phyloP scores from a whole-genome alignment of 768 basidiomycete species.

The Tulasnella sp. region DNA sequence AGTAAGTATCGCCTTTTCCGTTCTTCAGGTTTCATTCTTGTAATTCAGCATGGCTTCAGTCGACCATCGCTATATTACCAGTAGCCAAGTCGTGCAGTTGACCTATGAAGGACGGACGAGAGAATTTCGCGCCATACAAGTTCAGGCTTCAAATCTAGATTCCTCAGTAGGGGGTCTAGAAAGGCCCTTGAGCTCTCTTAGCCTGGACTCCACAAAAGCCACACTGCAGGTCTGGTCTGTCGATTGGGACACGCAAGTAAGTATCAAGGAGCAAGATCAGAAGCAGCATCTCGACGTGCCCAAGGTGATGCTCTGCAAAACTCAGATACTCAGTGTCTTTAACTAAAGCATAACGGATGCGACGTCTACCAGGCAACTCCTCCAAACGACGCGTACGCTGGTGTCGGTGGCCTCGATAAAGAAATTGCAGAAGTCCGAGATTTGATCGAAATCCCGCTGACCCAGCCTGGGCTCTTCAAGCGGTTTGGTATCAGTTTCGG shows the following conservation, averaged over 20 bases:
- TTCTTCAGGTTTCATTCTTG: constrained; percentile 22
- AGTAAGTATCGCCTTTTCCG: constrained; percentile 45
- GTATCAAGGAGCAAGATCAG: constrained; percentile 38
- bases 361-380: constrained; percentile 37
- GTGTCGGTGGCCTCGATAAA: constrained; percentile 81
- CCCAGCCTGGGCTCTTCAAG: constrained; percentile 72
- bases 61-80: constrained; percentile 64
- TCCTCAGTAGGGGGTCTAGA: constrained; percentile 20
- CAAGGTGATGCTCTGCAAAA: constrained; percentile 47
- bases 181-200: constrained; percentile 45
- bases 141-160: neutral
- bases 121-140: constrained; percentile 53
- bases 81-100: constrained; percentile 58
- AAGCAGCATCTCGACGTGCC: constrained; percentile 22
- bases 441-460: constrained; percentile 81
- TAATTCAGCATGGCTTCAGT: constrained; percentile 44
- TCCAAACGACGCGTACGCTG: constrained; percentile 50
- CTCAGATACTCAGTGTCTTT: neutral
- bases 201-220: constrained; percentile 46
- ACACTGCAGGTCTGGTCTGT: constrained; percentile 53
- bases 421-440: constrained; percentile 85
- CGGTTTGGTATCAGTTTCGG: constrained; percentile 57
- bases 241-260: constrained; percentile 64
- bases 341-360: constrained; percentile 42
- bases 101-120: constrained; percentile 59